These are phyloP conservation scores for Cajanus cajan DNA, from an alignment of 306 rosid species.

Conservation along the genomic window DNA sequence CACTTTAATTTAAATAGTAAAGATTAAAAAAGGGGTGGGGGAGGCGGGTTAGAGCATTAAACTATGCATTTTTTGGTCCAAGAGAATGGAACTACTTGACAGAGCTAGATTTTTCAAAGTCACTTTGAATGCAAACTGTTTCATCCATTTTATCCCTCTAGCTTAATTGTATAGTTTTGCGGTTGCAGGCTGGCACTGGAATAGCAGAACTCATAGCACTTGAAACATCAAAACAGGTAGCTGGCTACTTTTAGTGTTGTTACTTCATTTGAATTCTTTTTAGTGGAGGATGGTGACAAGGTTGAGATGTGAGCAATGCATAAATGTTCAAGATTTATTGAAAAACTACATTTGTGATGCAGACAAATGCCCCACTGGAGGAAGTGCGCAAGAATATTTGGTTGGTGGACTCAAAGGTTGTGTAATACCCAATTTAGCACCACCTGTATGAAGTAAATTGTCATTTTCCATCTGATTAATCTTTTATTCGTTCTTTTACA, in stretches of 20 bases:
- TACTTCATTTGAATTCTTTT: not conserved
- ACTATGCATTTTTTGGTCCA: not conserved
- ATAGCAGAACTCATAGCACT: conserved; percentile 98
- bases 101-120: no score
- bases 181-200: conserved; percentile 96
- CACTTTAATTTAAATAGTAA: no score
- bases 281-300: not conserved
- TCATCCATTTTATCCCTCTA: conserved; percentile 7
- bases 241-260: conserved; percentile 2
- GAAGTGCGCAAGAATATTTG: conserved; percentile 89
- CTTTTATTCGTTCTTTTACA: conserved; percentile 37
- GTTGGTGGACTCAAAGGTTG: conserved; percentile 98
- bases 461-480: conserved; percentile 27
- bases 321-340: conserved; percentile 9
- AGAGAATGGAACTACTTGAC: not conserved
- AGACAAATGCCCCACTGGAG: conserved; percentile 86
- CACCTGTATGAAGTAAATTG: not conserved
- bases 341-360: conserved; percentile 41
- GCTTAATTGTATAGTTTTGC: conserved; percentile 32
- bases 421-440: not conserved
- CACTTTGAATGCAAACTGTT: not conserved
- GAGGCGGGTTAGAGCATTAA: not conserved
- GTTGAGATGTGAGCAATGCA: not conserved
- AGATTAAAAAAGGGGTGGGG: no score
- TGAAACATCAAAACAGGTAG: conserved; percentile 91